A percentile compares a stretch with the other conserved stretches of the same genome.
These are phyloP conservation scores for Tremella mesenterica DNA, from an alignment of 768 basidiomycete genomes.

Conservation along the genomic window DNA sequence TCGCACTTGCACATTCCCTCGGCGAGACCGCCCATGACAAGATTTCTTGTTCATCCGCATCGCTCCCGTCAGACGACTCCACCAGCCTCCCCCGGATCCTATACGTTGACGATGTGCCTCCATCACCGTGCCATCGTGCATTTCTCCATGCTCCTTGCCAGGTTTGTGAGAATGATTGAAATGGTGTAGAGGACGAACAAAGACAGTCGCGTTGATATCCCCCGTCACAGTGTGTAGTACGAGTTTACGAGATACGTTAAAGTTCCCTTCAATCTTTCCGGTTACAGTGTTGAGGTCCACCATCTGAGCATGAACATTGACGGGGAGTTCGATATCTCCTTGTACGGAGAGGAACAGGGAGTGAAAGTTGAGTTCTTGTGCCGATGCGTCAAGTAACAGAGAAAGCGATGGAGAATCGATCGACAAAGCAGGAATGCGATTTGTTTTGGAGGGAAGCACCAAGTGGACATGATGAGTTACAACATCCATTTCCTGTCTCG, in stretches of 20 bases:
- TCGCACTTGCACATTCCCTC: too few relatives aligned
- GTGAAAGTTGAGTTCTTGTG: conserved; percentile 8
- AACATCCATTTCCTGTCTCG: too few relatives aligned
- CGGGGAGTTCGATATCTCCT: conserved; percentile 13
- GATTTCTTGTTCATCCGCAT: too few relatives aligned
- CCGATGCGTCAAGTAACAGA: conserved; percentile 14
- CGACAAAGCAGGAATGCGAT: conserved; percentile 7
- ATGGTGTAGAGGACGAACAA: conserved; percentile 12
- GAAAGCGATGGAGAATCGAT: conserved; percentile 8
- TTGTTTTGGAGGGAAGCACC: conserved; percentile 4
- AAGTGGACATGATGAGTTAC: too few relatives aligned
- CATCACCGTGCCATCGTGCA: too few relatives aligned
- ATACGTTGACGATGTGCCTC: too few relatives aligned
- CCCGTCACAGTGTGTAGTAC: conserved; percentile 24
- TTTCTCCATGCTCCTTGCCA: conserved; percentile 8
- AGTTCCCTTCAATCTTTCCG: conserved; percentile 20
- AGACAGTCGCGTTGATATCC: conserved; percentile 27
- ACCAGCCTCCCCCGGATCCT: not conserved
- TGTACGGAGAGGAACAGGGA: conserved; percentile 9
- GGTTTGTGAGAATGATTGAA: conserved; percentile 2
- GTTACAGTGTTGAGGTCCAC: conserved; percentile 12
- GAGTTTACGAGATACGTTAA: conserved; percentile 21
- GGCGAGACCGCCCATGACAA: too few relatives aligned
- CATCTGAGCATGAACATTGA: not conserved
- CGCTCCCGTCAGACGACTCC: not conserved